phyloP scores from a whole-genome alignment of 805 yeast genomes.

The Monosporozyma unispora region DNA sequence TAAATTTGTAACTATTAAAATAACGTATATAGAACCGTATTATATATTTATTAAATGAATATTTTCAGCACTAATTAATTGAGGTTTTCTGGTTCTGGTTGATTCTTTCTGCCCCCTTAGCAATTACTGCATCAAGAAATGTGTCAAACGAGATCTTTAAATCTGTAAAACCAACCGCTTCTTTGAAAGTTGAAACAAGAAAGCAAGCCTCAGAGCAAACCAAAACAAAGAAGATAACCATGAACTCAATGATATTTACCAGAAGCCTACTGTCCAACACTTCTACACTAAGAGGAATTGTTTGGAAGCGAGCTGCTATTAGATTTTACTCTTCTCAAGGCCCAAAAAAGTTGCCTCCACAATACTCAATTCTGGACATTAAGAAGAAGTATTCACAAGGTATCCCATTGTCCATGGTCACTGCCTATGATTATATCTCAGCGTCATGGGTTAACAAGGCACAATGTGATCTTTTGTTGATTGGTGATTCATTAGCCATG shows the following conservation, averaged over 20 bases:
- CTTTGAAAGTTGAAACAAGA: neutral
- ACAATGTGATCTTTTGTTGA: conserved; percentile 57
- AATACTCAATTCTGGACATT: conserved; percentile 32
- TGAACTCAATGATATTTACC: neutral
- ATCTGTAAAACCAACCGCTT: neutral
- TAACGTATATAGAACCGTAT: conserved; percentile 2
- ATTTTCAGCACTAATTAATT: too few species aligned
- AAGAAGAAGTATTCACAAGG: conserved; percentile 26
- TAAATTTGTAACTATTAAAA: conserved; percentile 14
- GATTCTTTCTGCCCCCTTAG: neutral
- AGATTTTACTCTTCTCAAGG: conserved; percentile 5
- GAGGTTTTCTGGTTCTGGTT: neutral
- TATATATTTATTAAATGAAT: neutral
- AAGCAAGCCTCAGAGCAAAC: too few species aligned
- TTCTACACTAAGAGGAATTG: neutral
- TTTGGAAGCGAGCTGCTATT: neutral
- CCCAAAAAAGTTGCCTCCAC: neutral
- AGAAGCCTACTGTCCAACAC: neutral
- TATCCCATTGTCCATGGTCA: conserved; percentile 46
- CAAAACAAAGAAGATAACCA: neutral
- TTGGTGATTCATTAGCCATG: conserved; percentile 94
- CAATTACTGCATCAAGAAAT: neutral
- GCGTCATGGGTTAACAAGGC: conserved; percentile 60
- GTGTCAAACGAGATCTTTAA: conserved; percentile 6
- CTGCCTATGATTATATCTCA: conserved; percentile 83